A percentile compares a stretch with the other conserved stretches of the same genome.
Conservation (phyloP, 2,329 filamentous ascomycete genomes). For the Raffaelea ambrosiae region DNA sequence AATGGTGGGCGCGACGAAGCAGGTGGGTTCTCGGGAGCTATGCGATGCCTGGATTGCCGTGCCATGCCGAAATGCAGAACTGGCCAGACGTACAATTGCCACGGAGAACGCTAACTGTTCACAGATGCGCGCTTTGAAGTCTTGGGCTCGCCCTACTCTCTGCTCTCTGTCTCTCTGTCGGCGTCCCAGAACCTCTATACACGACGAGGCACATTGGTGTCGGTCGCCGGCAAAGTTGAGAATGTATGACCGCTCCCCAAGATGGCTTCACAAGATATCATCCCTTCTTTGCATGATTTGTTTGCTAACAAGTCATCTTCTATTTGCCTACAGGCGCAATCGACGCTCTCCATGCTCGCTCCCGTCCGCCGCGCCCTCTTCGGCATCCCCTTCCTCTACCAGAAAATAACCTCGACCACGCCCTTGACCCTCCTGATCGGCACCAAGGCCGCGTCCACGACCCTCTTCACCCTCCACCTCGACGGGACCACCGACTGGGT, state of each 20-base stretch:
- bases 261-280: not conserved
- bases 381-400: conserved; percentile 91
- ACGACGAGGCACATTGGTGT: conserved; percentile 81
- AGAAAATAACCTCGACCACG: conserved; percentile 77
- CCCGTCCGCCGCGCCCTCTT: conserved; percentile 72
- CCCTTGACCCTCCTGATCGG: conserved; percentile 84
- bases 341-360: conserved; percentile 78
- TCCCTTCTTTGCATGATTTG: not conserved
- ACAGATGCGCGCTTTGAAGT: conserved; percentile 93
- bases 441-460: conserved; percentile 77
- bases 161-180: conserved; percentile 86
- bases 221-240: conserved; percentile 80
- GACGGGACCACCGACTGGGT: conserved; percentile 96
- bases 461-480: conserved; percentile 79
- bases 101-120: no score
- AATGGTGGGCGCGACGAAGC: conserved; percentile 38
- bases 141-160: conserved; percentile 81
- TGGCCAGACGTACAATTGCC: not conserved
- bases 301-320: not conserved
- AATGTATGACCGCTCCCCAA: conserved; percentile 50
- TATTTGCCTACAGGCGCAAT: conserved; percentile 57
- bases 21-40: conserved; percentile 27
- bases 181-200: conserved; percentile 93
- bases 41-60: no score
- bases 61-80: not conserved